These are phyloP conservation scores for Colletotrichum australisinense DNA, from an alignment of 2,329 filamentous ascomycete species.

Conservation along the genomic window DNA sequence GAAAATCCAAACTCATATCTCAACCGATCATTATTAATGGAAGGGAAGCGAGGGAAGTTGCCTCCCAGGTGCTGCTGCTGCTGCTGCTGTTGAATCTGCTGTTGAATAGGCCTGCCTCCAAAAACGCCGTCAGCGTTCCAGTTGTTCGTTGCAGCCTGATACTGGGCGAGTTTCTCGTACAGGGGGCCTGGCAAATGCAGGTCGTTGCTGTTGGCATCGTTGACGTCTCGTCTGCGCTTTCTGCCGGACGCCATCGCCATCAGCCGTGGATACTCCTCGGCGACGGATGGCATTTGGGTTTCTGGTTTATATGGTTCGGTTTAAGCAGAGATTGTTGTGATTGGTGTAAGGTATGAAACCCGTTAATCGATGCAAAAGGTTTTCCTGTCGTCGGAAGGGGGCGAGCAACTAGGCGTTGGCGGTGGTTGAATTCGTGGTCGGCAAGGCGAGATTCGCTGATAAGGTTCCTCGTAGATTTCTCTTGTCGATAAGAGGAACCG, in stretches of 20 bases:
- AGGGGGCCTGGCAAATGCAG: conserved; percentile 28
- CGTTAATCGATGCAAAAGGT: neutral
- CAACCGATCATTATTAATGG: conserved; percentile 13
- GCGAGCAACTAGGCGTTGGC: neutral
- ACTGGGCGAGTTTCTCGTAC: conserved; percentile 37
- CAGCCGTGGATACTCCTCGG: conserved; percentile 35
- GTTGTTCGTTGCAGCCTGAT: conserved; percentile 22
- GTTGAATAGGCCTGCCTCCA: conserved; percentile 32
- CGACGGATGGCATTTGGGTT: conserved; percentile 34
- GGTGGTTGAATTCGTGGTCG: neutral
- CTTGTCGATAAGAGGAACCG: neutral
- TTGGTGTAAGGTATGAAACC: neutral
- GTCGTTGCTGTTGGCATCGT: conserved; percentile 24
- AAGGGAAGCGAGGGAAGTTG: conserved; percentile 16
- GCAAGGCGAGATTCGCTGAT: neutral
- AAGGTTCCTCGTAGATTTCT: neutral
- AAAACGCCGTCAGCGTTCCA: conserved; percentile 34
- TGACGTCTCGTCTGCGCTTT: conserved; percentile 36
- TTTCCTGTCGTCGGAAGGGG: neutral
- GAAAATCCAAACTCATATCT: conserved; percentile 22
- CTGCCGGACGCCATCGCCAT: conserved; percentile 24
- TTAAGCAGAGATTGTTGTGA: neutral
- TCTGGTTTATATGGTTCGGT: neutral
- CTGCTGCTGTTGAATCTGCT: conserved; percentile 29
- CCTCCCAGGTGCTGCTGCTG: conserved; percentile 16